Conservation (phyloP, 768 basidiomycete species). For the Coprinellus aureogranulatus region DNA sequence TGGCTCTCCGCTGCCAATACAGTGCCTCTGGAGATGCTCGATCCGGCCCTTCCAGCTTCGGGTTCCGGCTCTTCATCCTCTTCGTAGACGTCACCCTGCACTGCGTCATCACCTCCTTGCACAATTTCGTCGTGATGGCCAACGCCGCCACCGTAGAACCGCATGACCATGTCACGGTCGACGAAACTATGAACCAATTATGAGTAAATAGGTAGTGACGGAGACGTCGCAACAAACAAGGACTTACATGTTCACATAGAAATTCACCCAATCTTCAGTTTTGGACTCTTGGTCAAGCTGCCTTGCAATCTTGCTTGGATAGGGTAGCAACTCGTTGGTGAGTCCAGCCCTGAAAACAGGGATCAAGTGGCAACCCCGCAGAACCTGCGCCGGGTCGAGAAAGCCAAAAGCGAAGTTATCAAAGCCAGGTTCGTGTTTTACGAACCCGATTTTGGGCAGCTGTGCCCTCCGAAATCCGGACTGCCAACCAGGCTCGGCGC, state of each 20-base stretch:
- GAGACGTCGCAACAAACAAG: not conserved
- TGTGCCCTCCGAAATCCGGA: slow-evolving; percentile 25
- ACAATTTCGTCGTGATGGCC: slow-evolving; percentile 5
- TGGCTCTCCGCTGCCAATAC: no score
- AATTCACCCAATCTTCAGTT: slow-evolving; percentile 22
- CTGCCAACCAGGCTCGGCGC: slow-evolving; percentile 19
- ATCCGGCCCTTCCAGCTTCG: no score
- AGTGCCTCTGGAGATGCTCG: no score
- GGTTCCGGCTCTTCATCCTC: no score
- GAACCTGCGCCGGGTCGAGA: slow-evolving; percentile 29
- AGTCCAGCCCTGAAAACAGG: slow-evolving; percentile 28
- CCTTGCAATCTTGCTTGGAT: not conserved
- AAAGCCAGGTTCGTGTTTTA: slow-evolving; percentile 16
- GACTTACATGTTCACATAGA: slow-evolving; percentile 37
- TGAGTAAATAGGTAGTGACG: not conserved
- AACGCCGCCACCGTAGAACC: slow-evolving; percentile 11
- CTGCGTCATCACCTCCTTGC: no score
- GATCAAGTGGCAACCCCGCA: slow-evolving; percentile 33
- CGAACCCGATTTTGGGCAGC: slow-evolving; percentile 39
- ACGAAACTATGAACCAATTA: no score
- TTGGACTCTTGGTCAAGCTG: not conserved
- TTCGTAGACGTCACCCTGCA: no score
- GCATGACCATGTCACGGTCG: slow-evolving; percentile 39
- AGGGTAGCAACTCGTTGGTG: slow-evolving; percentile 14
- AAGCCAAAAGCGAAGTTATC: slow-evolving; percentile 38